Evolutionary conservation across 768 basidiomycete genomes (phyloP), one percentile per base, ranked within the genome.

Genomic region (Suillus plorans): DNA sequence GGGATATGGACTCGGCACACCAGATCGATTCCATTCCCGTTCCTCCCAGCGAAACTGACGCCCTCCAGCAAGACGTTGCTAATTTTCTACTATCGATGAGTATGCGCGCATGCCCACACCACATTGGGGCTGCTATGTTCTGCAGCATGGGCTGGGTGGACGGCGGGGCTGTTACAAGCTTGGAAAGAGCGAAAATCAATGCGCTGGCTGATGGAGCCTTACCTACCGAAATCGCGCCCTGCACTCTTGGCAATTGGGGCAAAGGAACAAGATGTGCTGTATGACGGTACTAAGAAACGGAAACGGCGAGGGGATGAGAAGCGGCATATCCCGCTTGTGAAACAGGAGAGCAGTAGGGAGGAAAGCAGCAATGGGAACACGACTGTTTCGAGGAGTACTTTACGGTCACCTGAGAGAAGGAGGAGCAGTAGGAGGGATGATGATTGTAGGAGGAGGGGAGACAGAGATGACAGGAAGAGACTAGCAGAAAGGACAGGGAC

Each of bases 171-270:
- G 31, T 31, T 31, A 6, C 31, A 31, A 31, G 31, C 31, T 31
- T 5, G 31, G 1, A 31, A 31, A 31, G 36, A 36, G 36, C 36
- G 36, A 36, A 36, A 36, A 31, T 31, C 5, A 80, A 85, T 65
- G 91, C 87, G 2, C 73, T 87, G 18, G 82, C 0, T 31, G 31
- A 1, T 86, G 2, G 87, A 94, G 69, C 90, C 95, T 2, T 95
- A 94, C 73, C 77, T 96, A 0, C 97, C 97, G 0, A 79, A 83
- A 62, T 80, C 91, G 3, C 84, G 97, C 18, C 95, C 97, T 0
- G 89, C 95, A 0, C 77, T 99, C 14, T 79, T 99, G 12, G 97
- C 97, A 0, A 90, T 99, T 36, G 96, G 97, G 2, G 97, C 97
- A 4, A 99, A 97, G 72, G 91, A 96, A 70, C 83, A 84, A 68